Percentiles rank a stretch among this genome's conserved stretches.
Evolutionary conservation across 768 basidiomycete genomes (phyloP).

Genomic region (Agaricus bisporus): DNA sequence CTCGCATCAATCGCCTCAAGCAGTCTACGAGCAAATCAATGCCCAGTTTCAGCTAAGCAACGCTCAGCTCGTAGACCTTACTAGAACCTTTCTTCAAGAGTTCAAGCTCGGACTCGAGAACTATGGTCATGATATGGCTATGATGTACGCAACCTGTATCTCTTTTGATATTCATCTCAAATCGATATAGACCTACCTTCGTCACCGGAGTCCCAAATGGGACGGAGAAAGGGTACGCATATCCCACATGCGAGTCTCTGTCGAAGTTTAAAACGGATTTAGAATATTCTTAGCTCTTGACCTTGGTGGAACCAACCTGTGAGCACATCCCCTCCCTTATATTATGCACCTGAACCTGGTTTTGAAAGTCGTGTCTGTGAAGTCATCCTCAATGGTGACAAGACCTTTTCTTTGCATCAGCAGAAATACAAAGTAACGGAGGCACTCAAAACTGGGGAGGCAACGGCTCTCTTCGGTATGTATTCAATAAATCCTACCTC

Average conservation of each 20-base stretch:
- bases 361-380: slow-evolving; percentile 83
- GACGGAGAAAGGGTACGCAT: slow-evolving; percentile 79
- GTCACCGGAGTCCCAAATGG: slow-evolving; percentile 95
- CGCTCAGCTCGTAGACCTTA: slow-evolving; percentile 60
- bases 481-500: slow-evolving; percentile 5
- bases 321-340: slow-evolving; percentile 23
- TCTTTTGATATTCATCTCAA: slow-evolving; percentile 11
- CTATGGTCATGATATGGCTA: slow-evolving; percentile 83
- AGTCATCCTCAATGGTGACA: slow-evolving; percentile 84
- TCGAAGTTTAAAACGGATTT: slow-evolving; percentile 11
- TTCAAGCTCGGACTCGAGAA: slow-evolving; percentile 64
- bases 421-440: slow-evolving; percentile 98
- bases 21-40: slow-evolving; percentile 59
- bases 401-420: slow-evolving; percentile 84
- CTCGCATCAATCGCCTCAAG: slow-evolving; percentile 36
- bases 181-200: slow-evolving; percentile 69
- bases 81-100: slow-evolving; percentile 76
- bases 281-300: slow-evolving; percentile 96
- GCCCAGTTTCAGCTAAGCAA: slow-evolving; percentile 64
- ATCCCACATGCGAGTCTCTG: slow-evolving; percentile 3
- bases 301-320: slow-evolving; percentile 97
- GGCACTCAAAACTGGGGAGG: slow-evolving; percentile 89
- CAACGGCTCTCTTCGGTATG: slow-evolving; percentile 77
- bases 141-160: slow-evolving; percentile 56
- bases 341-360: slow-evolving; percentile 9